These are phyloP conservation scores for Acacia pycnantha DNA, from an alignment of 331 rosid species.

Conservation along the genomic window DNA sequence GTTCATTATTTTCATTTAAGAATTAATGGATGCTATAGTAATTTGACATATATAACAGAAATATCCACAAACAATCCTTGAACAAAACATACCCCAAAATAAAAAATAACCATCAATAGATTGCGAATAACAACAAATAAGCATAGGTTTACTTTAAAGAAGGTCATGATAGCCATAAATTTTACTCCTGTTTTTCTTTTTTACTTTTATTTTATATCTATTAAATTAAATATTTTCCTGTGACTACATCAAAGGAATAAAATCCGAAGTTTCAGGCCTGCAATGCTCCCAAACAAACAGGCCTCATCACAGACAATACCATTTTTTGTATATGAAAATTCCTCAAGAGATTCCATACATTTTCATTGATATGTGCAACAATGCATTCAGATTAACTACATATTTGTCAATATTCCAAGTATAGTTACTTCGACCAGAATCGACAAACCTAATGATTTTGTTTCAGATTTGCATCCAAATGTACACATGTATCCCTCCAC, in stretches of 20 bases:
- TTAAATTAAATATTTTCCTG: neutral
- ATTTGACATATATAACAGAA: neutral
- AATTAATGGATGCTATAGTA: neutral
- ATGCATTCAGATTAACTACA: conserved; percentile 20
- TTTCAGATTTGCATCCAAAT: conserved; percentile 17
- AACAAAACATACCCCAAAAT: no score
- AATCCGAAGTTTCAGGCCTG: neutral
- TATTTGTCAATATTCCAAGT: conserved; percentile 16
- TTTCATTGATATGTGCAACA: neutral
- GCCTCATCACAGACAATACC: neutral
- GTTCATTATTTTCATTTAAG: neutral
- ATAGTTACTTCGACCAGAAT: neutral
- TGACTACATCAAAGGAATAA: neutral
- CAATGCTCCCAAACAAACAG: neutral
- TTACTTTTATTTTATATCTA: neutral
- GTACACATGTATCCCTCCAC: conserved; percentile 15
- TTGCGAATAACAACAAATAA: neutral
- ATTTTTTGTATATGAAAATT: neutral
- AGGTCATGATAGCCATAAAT: neutral
- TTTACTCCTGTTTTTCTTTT: neutral
- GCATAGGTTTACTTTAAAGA: neutral
- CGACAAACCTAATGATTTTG: neutral
- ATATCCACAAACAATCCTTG: neutral
- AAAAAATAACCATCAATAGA: no score
- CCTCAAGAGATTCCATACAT: conserved; percentile 9